Evolutionary conservation across 2,329 filamentous ascomycete species (phyloP).

Genomic region (Chalaropsis thielavioides): DNA sequence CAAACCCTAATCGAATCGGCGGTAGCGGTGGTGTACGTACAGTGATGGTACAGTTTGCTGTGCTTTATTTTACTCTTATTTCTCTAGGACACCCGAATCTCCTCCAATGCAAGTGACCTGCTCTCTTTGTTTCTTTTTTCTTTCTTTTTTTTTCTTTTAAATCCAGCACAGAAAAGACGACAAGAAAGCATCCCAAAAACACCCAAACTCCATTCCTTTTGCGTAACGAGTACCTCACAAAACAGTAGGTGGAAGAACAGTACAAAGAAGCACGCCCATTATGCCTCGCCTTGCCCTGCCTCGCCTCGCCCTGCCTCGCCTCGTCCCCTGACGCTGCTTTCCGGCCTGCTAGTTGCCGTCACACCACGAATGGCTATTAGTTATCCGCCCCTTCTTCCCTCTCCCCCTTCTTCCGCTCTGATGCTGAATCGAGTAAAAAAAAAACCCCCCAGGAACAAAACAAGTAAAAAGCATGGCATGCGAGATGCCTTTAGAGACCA

Average conservation of each 20-base stretch:
- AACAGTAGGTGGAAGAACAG: background rate
- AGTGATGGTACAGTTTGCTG: background rate
- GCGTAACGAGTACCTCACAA: background rate
- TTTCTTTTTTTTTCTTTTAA: background rate
- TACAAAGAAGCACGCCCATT: background rate
- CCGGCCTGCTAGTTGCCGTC: background rate
- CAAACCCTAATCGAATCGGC: background rate
- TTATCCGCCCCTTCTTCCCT: background rate
- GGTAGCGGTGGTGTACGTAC: no score
- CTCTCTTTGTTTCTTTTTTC: background rate
- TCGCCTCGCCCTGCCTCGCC: background rate
- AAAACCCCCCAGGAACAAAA: background rate
- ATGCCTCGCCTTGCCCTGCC: background rate
- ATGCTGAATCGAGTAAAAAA: background rate
- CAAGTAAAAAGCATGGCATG: background rate
- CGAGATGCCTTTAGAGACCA: background rate
- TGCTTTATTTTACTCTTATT: background rate
- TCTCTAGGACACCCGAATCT: background rate
- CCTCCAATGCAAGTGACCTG: background rate
- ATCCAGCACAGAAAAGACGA: background rate
- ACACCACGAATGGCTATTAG: background rate
- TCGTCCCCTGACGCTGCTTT: background rate
- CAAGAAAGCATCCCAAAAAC: background rate
- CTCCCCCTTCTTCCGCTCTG: background rate
- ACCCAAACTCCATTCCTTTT: background rate